Evolutionary conservation across 768 basidiomycete genomes (phyloP).

Genomic region (Lentinus tigrinus): DNA sequence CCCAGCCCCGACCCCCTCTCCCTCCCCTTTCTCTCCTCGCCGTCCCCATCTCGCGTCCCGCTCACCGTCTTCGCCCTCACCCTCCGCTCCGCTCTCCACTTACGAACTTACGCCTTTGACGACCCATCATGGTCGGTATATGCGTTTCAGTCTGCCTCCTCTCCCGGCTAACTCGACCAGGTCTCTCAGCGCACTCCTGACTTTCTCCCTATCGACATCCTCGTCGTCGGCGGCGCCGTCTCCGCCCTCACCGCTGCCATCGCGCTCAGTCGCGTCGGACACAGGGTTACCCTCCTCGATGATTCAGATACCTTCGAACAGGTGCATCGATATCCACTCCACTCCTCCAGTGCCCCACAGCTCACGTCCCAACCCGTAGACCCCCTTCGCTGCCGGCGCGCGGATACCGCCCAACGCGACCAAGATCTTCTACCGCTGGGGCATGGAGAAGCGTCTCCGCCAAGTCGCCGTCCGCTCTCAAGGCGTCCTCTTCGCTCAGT

Average conservation of each 20-base stretch:
- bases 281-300: conserved; percentile 37
- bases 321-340: conserved; percentile 17
- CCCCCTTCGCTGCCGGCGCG: conserved; percentile 32
- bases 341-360: not conserved
- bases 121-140: too few species aligned
- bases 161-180: not conserved
- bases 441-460: conserved; percentile 42
- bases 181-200: conserved; percentile 7
- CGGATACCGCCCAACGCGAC: conserved; percentile 60
- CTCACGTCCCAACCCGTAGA: not conserved
- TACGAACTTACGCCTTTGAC: too few species aligned
- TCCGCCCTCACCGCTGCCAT: conserved; percentile 37
- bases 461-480: conserved; percentile 28
- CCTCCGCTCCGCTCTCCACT: too few species aligned
- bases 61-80: too few species aligned
- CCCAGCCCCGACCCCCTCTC: too few species aligned
- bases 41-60: too few species aligned
- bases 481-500: conserved; percentile 23
- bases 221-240: conserved; percentile 34
- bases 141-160: too few species aligned
- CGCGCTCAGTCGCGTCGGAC: conserved; percentile 35
- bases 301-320: conserved; percentile 24
- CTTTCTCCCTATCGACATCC: conserved; percentile 28
- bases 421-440: conserved; percentile 55
- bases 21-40: too few species aligned